Conservation (phyloP, 768 basidiomycete genomes). For the Paxillus involutus region DNA sequence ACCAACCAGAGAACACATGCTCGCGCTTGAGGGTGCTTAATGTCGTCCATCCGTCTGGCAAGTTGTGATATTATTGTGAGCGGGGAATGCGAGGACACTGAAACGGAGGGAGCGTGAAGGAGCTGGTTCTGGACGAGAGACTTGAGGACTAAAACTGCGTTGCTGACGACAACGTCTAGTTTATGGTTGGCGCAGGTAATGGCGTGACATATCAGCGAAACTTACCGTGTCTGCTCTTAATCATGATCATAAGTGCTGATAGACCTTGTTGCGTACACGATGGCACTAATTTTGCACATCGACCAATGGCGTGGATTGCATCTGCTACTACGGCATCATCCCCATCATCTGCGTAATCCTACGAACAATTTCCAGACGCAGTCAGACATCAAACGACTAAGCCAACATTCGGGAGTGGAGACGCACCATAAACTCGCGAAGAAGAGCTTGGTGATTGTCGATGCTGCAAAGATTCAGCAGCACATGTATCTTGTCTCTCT, state of each 20-base stretch:
- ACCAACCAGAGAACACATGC: conserved; percentile 93
- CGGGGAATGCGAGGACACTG: conserved; percentile 38
- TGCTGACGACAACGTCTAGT: conserved; percentile 75
- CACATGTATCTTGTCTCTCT: conserved; percentile 73
- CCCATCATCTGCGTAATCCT: conserved; percentile 84
- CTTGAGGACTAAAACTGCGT: conserved; percentile 84
- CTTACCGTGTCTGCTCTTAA: conserved; percentile 74
- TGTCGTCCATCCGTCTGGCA: conserved; percentile 74
- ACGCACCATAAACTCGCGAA: conserved; percentile 85
- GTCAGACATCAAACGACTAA: background rate
- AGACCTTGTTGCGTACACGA: conserved; percentile 72
- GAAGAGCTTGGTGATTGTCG: conserved; percentile 67
- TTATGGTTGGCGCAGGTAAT: conserved; percentile 3
- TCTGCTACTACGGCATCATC: conserved; percentile 71
- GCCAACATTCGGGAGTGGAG: background rate
- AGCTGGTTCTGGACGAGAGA: conserved; percentile 74
- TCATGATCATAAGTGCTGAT: conserved; percentile 72
- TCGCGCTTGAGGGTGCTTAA: conserved; percentile 75
- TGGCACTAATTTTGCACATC: conserved; percentile 66
- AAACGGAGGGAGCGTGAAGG: conserved; percentile 31
- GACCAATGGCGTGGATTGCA: conserved; percentile 78
- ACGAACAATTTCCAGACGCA: background rate
- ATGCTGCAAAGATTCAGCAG: conserved; percentile 62
- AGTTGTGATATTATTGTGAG: conserved; percentile 75
- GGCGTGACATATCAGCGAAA: conserved; percentile 5